Base-by-base conservation (phyloP, 176 grass and related monocot species). In the Stipa capillata region DNA sequence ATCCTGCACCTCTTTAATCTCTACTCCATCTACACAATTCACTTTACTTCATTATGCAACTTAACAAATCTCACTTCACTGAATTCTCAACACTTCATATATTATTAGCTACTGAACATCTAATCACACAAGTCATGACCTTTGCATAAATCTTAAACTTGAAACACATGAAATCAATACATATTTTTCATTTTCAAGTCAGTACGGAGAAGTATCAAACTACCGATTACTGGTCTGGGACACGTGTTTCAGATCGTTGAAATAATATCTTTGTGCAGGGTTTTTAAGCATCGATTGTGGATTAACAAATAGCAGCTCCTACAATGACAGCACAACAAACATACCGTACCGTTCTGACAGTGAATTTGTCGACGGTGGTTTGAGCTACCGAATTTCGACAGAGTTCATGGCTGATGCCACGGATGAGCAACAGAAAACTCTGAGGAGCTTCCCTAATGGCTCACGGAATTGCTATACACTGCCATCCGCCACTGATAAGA, bases 221-320 rank as follows among this genome's bases (percentile, higher is more conserved):
- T n/a, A n/a, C n/a, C n/a, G n/a, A 39, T 39, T 23, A 32, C 14
- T 60, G 29, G 27, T 6, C 13, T 7, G 14, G 3, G 9, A 31
- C 6, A 8, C 29, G 57, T 17, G 28, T 33, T 32, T 17, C 47
- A 17, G 16, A 21, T 14, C 16, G 12, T 68, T 29, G 15, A 4
- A n/a, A n/a, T n/a, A n/a, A n/a, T n/a, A 27, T 47, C 3, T 31
- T 18, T 32, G 1, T 60, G 52, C 28, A 81, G 79, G 39, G 16
- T 81, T 81, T 10, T 0, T 81, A 35, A 81, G 27, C 79, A 6
- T 81, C 17, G 79, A 81, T 14, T 81, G 79, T 23, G 65, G 79
- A 69, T 17, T 15, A 24, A 17, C 10, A 56, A 70, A 69, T 18
- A 6, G 7, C 4, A 47, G 11, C 20, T 1, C 8, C 13, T 71